Percentiles rank a stretch among this genome's conserved stretches.
Conservation (phyloP, 1,284 basidiomycete genomes). For the Pulveroboletus sp. region DNA sequence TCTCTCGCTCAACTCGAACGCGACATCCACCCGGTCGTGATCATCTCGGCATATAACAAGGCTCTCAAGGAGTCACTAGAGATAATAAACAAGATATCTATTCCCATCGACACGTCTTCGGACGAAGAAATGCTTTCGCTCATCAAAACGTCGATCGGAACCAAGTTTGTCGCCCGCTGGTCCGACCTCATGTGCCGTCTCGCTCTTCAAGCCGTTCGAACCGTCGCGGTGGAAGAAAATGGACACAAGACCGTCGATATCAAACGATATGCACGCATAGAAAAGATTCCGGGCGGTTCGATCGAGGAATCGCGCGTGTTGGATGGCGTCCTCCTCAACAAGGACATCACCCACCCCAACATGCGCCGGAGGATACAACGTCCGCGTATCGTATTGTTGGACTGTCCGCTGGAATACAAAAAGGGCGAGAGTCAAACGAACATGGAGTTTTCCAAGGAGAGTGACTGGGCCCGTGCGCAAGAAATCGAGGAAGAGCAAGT, state of each 20-base stretch:
- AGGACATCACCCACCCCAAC: constrained; percentile 97
- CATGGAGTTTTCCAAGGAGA: constrained; percentile 95
- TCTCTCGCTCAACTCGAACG: constrained; percentile 91
- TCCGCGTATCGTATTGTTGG: constrained; percentile 88
- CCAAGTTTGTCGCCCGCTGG: constrained; percentile 97
- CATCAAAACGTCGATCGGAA: constrained; percentile 99
- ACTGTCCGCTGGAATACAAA: constrained; percentile 98
- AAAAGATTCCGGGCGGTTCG: constrained; percentile 97
- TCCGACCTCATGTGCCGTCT: constrained; percentile 97
- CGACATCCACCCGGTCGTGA: constrained; percentile 97
- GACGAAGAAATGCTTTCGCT: constrained; percentile 94
- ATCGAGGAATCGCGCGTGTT: constrained; percentile 92
- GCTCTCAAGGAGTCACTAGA: constrained; percentile 90
- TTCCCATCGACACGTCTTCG: constrained; percentile 86
- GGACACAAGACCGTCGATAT: constrained; percentile 90
- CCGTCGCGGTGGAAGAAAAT: constrained; percentile 64
- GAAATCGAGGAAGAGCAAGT: constrained; percentile 98
- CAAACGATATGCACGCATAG: constrained; percentile 96
- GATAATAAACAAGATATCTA: constrained; percentile 85
- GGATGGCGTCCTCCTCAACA: constrained; percentile 95
- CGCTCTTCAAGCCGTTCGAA: constrained; percentile 90
- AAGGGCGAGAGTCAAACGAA: constrained; percentile 99
- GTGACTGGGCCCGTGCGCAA: constrained; percentile 91
- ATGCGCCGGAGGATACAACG: constrained; percentile 93
- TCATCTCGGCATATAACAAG: constrained; percentile 97